These are phyloP conservation scores for Prunus mume DNA, from an alignment of 306 rosid species.

Conservation along the genomic window DNA sequence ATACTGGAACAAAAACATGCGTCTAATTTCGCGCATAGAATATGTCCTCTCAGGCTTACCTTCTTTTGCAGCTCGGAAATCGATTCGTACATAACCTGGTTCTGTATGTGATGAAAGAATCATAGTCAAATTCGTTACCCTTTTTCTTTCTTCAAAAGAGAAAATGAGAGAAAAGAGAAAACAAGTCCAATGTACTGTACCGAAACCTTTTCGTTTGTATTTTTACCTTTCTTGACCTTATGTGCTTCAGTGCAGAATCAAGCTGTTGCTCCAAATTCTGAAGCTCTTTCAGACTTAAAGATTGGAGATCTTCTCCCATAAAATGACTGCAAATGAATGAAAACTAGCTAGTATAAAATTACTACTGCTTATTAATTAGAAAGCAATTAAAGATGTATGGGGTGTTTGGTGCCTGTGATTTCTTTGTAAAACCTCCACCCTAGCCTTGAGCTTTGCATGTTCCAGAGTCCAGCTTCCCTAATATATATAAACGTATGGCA, in stretches of 20 bases:
- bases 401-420: slow-evolving; percentile 45
- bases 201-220: not conserved
- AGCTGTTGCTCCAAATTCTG: slow-evolving; percentile 87
- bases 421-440: slow-evolving; percentile 67
- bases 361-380: not conserved
- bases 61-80: slow-evolving; percentile 78
- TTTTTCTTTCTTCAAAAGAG: not conserved
- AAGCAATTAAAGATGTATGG: not conserved
- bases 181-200: not conserved
- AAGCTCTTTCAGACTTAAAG: slow-evolving; percentile 62
- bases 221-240: slow-evolving; percentile 71
- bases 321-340: slow-evolving; percentile 49
- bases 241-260: slow-evolving; percentile 72
- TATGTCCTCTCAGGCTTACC: slow-evolving; percentile 31
- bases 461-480: slow-evolving; percentile 74
- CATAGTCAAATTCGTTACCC: not conserved
- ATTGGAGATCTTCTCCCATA: slow-evolving; percentile 74
- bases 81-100: slow-evolving; percentile 76
- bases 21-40: not conserved
- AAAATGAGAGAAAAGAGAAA: not conserved
- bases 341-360: not conserved
- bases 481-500: slow-evolving; percentile 21
- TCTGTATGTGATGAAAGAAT: slow-evolving; percentile 41
- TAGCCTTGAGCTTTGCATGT: slow-evolving; percentile 81
- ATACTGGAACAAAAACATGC: not conserved